Base-by-base conservation (phyloP, 257 asterid genomes). In the Verbena officinalis region DNA sequence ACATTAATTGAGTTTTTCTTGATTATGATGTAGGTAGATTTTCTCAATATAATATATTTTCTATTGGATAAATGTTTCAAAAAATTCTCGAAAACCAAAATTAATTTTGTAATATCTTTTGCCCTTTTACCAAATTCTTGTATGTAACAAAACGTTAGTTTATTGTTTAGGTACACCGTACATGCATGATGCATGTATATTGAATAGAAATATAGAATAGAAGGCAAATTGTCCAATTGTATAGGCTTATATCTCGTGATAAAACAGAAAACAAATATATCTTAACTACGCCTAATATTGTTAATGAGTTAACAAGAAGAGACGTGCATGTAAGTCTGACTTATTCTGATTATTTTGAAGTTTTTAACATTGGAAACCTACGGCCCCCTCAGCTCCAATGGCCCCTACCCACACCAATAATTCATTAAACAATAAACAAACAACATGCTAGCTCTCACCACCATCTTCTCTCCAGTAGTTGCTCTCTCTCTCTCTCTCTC, bases 341-440 rank as follows among this genome's bases (percentile, higher is more conserved):
- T 27, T 3, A 59, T 59, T 42, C 24, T 59, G 22, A 20, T 7
- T 45, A 24, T 45, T 46, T n/a, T 51, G 11, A 24, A 9, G n/a
- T 45, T 46, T n/a, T 51, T 10, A 24, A 9, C 12, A 51, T 23
- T 23, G 19, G 36, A 4, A 22, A 21, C 56, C 56, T 33, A 1
- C 56, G 33, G 33, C 33, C 33, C 33, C 4, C n/a, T n/a, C n/a
- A n/a, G n/a, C 55, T 12, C 17, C 9, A 51, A 14, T 12, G 59
- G 36, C 34, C 71, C 71, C 71, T 52, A 52, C 39, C 22, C 9
- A 22, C 44, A 33, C 2, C 70, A 53, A 53, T 52, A 52, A 65
- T 65, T 39, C 54, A 52, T 52, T 49, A 64, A 36, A 16, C 12
- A 52, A 51, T 49, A 64, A 36, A 16, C 12, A 23, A 52, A 39